Evolutionary conservation across 805 yeast species (phyloP).

Genomic region (Kregervanrija delftensis): DNA sequence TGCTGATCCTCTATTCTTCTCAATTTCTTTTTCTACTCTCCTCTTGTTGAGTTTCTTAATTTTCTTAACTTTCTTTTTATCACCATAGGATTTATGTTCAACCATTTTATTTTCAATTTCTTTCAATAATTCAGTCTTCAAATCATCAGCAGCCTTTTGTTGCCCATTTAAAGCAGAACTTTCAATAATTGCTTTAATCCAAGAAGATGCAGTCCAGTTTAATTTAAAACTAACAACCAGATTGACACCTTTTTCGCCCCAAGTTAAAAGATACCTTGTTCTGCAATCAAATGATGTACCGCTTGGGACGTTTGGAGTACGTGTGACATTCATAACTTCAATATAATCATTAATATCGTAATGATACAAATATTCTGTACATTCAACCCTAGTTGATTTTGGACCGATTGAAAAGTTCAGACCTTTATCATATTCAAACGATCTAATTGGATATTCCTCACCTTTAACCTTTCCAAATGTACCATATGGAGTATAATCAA

Average conservation of each 20-base stretch:
- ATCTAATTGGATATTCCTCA: slow-evolving; percentile 32
- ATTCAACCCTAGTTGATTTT: slow-evolving; percentile 69
- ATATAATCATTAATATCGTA: slow-evolving; percentile 49
- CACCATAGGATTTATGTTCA: background rate
- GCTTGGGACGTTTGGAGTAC: slow-evolving; percentile 93
- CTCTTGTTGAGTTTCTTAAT: background rate
- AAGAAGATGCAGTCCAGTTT: slow-evolving; percentile 86
- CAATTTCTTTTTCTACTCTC: background rate
- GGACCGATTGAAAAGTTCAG: slow-evolving; percentile 86
- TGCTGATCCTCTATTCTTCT: background rate
- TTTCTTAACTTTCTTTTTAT: background rate
- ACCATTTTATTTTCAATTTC: slow-evolving; percentile 11
- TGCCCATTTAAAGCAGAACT: slow-evolving; percentile 81
- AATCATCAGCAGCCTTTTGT: slow-evolving; percentile 43
- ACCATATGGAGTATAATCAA: slow-evolving; percentile 35
- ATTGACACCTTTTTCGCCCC: slow-evolving; percentile 66
- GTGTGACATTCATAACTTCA: slow-evolving; percentile 53
- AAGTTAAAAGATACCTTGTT: slow-evolving; percentile 64
- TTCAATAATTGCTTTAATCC: slow-evolving; percentile 89
- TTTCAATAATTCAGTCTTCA: slow-evolving; percentile 24
- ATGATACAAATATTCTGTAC: slow-evolving; percentile 49
- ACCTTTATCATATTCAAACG: slow-evolving; percentile 65
- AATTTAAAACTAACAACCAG: slow-evolving; percentile 65
- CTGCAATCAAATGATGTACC: slow-evolving; percentile 75
- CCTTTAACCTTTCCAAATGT: slow-evolving; percentile 35